Percentiles rank a stretch among this genome's conserved stretches.
phyloP scores from a whole-genome alignment of 2,329 filamentous ascomycete species.

The Penicillium glabrum region DNA sequence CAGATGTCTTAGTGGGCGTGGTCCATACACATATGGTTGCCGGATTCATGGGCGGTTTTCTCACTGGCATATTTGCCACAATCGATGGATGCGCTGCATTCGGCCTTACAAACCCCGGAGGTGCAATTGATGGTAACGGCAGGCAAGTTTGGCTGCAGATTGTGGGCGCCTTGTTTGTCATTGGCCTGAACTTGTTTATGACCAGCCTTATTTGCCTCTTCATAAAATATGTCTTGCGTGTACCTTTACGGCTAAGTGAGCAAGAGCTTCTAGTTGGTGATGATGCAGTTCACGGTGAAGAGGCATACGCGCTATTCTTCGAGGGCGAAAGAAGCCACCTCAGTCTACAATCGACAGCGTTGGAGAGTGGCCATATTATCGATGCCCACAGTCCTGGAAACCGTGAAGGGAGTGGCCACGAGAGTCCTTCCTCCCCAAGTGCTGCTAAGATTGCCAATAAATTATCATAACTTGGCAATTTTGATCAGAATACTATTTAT shows the following conservation, averaged over 20 bases:
- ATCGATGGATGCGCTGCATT: conserved; percentile 49
- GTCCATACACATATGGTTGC: conserved; percentile 53
- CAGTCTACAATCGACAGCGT: not conserved
- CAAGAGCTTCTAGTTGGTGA: not conserved
- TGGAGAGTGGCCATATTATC: not conserved
- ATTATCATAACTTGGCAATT: too few species aligned
- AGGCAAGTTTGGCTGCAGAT: conserved; percentile 52
- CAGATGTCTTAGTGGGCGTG: conserved; percentile 31
- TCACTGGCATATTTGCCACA: conserved; percentile 50
- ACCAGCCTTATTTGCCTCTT: not conserved
- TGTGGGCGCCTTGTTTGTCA: conserved; percentile 50
- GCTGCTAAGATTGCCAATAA: too few species aligned
- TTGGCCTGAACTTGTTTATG: conserved; percentile 32
- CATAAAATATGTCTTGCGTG: not conserved
- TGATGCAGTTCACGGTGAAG: not conserved
- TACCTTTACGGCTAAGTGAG: not conserved
- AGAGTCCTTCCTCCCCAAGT: not conserved
- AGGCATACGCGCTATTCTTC: not conserved
- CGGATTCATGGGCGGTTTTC: conserved; percentile 48
- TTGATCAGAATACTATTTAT: too few species aligned
- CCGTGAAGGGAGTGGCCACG: not conserved
- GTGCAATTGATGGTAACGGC: conserved; percentile 53
- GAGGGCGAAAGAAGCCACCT: not conserved
- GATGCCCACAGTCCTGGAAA: not conserved
- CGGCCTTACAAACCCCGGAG: conserved; percentile 46